Evolutionary conservation across 495 filamentous ascomycete genomes (phyloP).

Genomic region (Xylaria longipes): DNA sequence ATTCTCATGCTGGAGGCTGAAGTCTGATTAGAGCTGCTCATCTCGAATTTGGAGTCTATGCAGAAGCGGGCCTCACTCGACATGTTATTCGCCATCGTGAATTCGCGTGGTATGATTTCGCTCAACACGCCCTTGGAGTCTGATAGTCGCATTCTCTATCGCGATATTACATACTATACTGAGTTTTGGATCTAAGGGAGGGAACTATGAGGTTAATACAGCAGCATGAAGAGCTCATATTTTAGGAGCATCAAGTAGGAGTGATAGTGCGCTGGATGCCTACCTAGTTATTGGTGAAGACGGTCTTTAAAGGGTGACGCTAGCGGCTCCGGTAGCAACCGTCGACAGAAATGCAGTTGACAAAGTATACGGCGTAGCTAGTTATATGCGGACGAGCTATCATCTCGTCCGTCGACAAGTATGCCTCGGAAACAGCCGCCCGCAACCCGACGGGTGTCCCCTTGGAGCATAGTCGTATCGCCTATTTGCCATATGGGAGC

Average conservation of each 20-base stretch:
- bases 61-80: constrained; percentile 6
- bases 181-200: neutral
- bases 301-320: too few species aligned
- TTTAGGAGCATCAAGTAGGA: neutral
- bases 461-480: constrained; percentile 11
- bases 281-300: neutral
- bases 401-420: neutral
- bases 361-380: neutral
- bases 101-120: constrained; percentile 8
- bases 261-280: neutral
- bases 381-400: neutral
- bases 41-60: constrained; percentile 4
- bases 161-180: neutral
- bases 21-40: neutral
- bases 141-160: neutral
- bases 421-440: constrained; percentile 24
- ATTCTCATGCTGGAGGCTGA: constrained; percentile 3
- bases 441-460: constrained; percentile 22
- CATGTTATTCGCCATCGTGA: constrained; percentile 12
- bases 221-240: neutral
- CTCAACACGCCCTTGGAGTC: neutral
- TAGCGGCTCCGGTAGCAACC: neutral
- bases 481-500: constrained; percentile 16
- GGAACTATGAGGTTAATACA: neutral
- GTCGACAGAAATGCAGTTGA: neutral